Evolutionary conservation across 116 monocot species (phyloP), one percentile per base, ranked within the genome.

Genomic region (Posidonia oceanica): DNA sequence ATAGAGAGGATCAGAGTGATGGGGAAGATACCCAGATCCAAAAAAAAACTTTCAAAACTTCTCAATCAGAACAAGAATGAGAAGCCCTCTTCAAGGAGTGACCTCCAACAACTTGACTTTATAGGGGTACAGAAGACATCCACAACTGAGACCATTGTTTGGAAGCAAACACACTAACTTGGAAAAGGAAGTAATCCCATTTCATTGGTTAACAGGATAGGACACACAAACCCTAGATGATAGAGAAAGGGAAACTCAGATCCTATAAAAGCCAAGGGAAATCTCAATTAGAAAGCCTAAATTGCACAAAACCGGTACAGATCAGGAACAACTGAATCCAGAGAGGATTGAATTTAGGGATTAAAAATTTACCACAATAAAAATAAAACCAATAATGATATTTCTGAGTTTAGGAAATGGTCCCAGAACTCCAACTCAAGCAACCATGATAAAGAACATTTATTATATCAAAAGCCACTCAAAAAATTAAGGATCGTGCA

Each of bases 161-260:
- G 10, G 38, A 64, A 64, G 64, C 16, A 41, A 41, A 18, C 17
- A 64, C 14, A 36, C 22, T 41, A 64, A n/a, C 8, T 64, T 64
- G 64, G 40, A 64, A 64, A 17, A n/a, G 64, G 36, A 64, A 64
- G 64, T 64, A 40, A 64, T 40, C 18, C 15, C 16, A 38, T 39
- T 36, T 14, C 18, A 64, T n/a, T 42, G 38, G 5, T 41, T 39
- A 41, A 64, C 17, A 64, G 20, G 64, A 64, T 8, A n/a, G n/a
- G 16, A 17, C 41, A 17, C 38, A 17, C 40, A 64, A 64, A 36
- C 58, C 58, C 58, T 58, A 58, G 17, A 20, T 64, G 38, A 42
- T n/a, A 40, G 2, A 64, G 39, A 64, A 64, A 64, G 64, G 18
- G 58, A 15, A 48, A 48, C 12, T 12, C 48, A 48, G 48, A 48